These are phyloP conservation scores for Grammothele lineata DNA, from an alignment of 768 basidiomycete species.

Conservation along the genomic window DNA sequence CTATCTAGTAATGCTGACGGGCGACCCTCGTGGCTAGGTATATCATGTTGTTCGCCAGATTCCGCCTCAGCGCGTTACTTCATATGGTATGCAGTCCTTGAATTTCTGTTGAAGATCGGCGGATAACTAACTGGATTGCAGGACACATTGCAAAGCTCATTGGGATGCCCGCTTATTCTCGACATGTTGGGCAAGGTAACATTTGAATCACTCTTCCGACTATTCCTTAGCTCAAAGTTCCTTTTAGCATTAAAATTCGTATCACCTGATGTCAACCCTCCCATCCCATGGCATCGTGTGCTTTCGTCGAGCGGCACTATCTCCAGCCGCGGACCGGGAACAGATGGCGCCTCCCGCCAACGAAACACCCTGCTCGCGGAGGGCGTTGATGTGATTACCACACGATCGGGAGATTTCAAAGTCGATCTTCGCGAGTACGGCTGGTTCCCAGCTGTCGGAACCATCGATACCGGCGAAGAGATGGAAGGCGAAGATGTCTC, in stretches of 20 bases:
- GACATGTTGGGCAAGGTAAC: slow-evolving; percentile 82
- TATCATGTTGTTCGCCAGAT: slow-evolving; percentile 71
- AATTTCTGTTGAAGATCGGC: neutral
- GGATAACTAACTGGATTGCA: slow-evolving; percentile 25
- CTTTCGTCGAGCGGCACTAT: slow-evolving; percentile 66
- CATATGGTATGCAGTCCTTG: slow-evolving; percentile 50
- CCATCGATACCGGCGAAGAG: slow-evolving; percentile 15
- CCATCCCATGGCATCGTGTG: slow-evolving; percentile 82
- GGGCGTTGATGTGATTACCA: slow-evolving; percentile 68
- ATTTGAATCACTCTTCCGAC: slow-evolving; percentile 1
- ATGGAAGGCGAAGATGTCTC: neutral
- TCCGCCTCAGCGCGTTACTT: slow-evolving; percentile 64
- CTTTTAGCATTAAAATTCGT: slow-evolving; percentile 75
- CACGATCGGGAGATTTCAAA: slow-evolving; percentile 51
- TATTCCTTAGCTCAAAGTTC: neutral
- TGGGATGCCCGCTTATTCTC: slow-evolving; percentile 74
- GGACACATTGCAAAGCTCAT: slow-evolving; percentile 78
- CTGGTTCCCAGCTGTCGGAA: slow-evolving; percentile 55
- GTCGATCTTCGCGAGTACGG: slow-evolving; percentile 57
- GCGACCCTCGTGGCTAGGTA: slow-evolving; percentile 40
- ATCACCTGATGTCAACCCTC: slow-evolving; percentile 50
- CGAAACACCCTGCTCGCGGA: slow-evolving; percentile 73
- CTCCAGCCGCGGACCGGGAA: slow-evolving; percentile 82
- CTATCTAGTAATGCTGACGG: no score
- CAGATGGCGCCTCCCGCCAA: slow-evolving; percentile 73